Conservation (phyloP, 2,329 filamentous ascomycete species). For the Xylariaceae sp. region DNA sequence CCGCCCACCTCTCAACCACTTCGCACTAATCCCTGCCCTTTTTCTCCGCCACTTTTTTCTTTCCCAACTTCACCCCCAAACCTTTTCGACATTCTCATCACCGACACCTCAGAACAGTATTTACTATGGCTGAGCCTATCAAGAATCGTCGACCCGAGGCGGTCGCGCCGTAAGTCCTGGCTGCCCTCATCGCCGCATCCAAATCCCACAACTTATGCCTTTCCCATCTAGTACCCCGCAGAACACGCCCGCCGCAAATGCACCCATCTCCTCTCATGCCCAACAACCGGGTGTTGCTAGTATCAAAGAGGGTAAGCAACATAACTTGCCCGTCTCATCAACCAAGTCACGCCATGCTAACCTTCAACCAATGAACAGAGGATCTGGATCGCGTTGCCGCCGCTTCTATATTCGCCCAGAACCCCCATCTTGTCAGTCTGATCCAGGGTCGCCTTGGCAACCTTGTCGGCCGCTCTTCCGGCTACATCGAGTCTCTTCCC, state of each 20-base stretch:
- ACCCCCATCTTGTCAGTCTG: conserved; percentile 92
- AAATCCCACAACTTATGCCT: conserved; percentile 29
- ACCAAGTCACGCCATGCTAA: conserved; percentile 22
- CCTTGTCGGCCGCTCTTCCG: conserved; percentile 90
- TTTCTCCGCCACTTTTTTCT: conserved; percentile 25
- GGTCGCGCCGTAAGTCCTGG: conserved; percentile 54
- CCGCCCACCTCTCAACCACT: conserved; percentile 17
- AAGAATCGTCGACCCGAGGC: conserved; percentile 59
- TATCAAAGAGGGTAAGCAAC: conserved; percentile 86
- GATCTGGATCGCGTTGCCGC: conserved; percentile 83
- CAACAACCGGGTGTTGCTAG: conserved; percentile 90
- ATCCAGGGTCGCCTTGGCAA: conserved; percentile 94
- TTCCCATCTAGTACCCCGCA: conserved; percentile 76
- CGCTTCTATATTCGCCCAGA: conserved; percentile 90
- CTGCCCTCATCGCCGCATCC: conserved; percentile 8
- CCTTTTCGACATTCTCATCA: conserved; percentile 11
- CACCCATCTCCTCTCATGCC: conserved; percentile 95
- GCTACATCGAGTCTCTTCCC: conserved; percentile 95
- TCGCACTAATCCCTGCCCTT: conserved; percentile 25
- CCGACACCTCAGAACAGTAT: conserved; percentile 23
- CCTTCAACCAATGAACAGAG: conserved; percentile 54
- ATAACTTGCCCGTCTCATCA: background rate
- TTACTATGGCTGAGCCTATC: conserved; percentile 59
- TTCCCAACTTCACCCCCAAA: conserved; percentile 19
- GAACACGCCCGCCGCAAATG: conserved; percentile 93